phyloP scores from a whole-genome alignment of 495 filamentous ascomycete species.

The Entonaema liquescens region DNA sequence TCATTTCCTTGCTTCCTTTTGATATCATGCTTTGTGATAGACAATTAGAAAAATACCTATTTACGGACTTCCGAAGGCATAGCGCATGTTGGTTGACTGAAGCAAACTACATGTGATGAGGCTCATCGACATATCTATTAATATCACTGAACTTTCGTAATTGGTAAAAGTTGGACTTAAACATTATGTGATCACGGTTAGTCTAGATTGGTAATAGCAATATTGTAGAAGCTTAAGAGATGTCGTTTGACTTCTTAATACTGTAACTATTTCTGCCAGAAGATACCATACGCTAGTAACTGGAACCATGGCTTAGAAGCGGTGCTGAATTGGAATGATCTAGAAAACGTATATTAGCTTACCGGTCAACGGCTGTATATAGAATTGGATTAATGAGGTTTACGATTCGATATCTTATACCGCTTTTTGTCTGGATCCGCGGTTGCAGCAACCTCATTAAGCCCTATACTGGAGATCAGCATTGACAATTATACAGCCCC shows the following conservation, averaged over 20 bases:
- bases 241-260: not conserved
- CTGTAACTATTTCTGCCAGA: not conserved
- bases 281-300: not conserved
- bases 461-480: not conserved
- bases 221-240: not conserved
- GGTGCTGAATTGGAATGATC: not conserved
- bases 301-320: not conserved
- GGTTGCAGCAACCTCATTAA: not conserved
- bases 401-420: not conserved
- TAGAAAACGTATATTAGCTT: not conserved
- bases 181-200: not conserved
- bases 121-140: not conserved
- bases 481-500: not conserved
- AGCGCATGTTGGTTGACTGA: not conserved
- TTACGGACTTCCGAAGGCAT: no score
- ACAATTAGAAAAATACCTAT: no score
- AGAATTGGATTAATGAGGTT: not conserved
- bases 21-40: no score
- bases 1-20: no score
- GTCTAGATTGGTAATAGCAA: not conserved
- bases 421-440: not conserved
- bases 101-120: not conserved
- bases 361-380: not conserved
- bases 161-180: not conserved
- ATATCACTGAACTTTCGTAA: not conserved